Evolutionary conservation across 495 filamentous ascomycete species (phyloP).

Genomic region (Lindgomyces ingoldianus): DNA sequence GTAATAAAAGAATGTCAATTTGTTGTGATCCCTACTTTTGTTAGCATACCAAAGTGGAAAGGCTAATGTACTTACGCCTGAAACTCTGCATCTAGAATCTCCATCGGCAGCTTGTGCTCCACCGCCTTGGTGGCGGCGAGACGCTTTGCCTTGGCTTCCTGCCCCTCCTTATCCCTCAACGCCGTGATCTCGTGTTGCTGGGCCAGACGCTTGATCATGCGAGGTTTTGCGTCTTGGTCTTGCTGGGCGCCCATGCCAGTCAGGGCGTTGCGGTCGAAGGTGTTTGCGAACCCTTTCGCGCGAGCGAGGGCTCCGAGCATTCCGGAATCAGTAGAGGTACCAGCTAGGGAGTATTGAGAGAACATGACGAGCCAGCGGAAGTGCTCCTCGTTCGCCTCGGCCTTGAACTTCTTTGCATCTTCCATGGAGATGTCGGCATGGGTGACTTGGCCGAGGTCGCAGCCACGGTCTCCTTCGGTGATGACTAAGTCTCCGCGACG

Average conservation of each 20-base stretch:
- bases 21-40: constrained; percentile 87
- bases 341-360: constrained; percentile 63
- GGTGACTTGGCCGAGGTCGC: constrained; percentile 90
- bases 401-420: constrained; percentile 82
- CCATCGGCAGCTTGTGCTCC: constrained; percentile 94
- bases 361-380: constrained; percentile 98
- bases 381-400: constrained; percentile 87
- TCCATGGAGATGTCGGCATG: constrained; percentile 80
- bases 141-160: constrained; percentile 95
- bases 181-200: constrained; percentile 85
- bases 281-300: constrained; percentile 19
- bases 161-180: constrained; percentile 91
- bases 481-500: constrained; percentile 92
- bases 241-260: constrained; percentile 59
- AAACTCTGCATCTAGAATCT: constrained; percentile 98
- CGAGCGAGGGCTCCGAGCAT: constrained; percentile 32
- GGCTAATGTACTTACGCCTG: constrained; percentile 71
- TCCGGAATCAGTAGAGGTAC: constrained; percentile 38
- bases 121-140: constrained; percentile 94
- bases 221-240: too few relatives aligned
- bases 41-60: constrained; percentile 15
- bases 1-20: constrained; percentile 98
- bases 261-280: constrained; percentile 5
- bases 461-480: constrained; percentile 94
- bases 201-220: constrained; percentile 92